Conservation (phyloP, 352 stramenopile genomes). For the Globisporangium abappressorium region DNA sequence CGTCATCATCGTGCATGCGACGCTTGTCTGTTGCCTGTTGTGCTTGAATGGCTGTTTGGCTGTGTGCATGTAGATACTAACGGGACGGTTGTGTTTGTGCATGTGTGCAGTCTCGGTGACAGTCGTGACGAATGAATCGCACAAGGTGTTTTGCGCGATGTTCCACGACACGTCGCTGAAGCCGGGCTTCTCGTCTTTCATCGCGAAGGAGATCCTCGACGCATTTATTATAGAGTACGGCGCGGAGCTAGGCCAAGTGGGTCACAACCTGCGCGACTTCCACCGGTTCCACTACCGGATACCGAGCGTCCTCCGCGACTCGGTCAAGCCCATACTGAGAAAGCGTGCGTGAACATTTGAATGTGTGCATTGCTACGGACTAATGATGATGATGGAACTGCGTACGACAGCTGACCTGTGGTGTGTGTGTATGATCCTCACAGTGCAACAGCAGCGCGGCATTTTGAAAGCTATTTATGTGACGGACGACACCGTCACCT, state of each 20-base stretch:
- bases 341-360: slow-evolving; percentile 50
- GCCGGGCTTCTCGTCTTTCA: slow-evolving; percentile 78
- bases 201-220: slow-evolving; percentile 85
- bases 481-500: slow-evolving; percentile 76
- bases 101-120: slow-evolving; percentile 70
- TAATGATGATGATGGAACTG: too few relatives aligned
- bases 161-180: slow-evolving; percentile 87
- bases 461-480: slow-evolving; percentile 91
- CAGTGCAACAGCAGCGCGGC: slow-evolving; percentile 86
- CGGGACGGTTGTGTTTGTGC: background rate
- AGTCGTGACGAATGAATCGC: slow-evolving; percentile 83
- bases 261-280: slow-evolving; percentile 91
- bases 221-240: slow-evolving; percentile 82
- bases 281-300: slow-evolving; percentile 89
- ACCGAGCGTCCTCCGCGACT: slow-evolving; percentile 73
- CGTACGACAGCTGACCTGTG: slow-evolving; percentile 2
- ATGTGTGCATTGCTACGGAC: background rate
- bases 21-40: background rate
- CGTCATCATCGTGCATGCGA: background rate
- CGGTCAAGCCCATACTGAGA: slow-evolving; percentile 78
- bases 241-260: slow-evolving; percentile 72
- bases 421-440: slow-evolving; percentile 1
- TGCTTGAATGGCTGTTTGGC: background rate
- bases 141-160: slow-evolving; percentile 91
- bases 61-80: background rate